Conservation (phyloP, 2,329 filamentous ascomycete species). For the Calonectria pseudoreteaudii region DNA sequence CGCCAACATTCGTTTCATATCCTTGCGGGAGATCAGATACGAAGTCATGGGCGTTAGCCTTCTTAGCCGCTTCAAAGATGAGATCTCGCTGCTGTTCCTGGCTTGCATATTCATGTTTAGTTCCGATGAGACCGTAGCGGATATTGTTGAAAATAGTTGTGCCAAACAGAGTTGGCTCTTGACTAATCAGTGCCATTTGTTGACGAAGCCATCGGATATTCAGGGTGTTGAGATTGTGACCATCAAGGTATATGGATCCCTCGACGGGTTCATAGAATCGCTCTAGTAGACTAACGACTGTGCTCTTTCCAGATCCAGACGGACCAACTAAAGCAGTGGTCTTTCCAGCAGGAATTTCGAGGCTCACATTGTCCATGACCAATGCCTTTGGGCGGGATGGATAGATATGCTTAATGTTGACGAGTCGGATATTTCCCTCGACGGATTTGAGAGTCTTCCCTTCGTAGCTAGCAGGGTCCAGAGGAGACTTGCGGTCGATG, state of each 20-base stretch:
- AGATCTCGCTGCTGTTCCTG: conserved; percentile 77
- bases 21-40: conserved; percentile 84
- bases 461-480: conserved; percentile 78
- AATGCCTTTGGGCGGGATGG: conserved; percentile 91
- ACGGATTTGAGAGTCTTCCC: conserved; percentile 80
- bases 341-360: conserved; percentile 87
- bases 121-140: conserved; percentile 87
- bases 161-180: conserved; percentile 91
- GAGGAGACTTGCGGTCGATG: conserved; percentile 87
- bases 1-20: conserved; percentile 93
- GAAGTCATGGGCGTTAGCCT: conserved; percentile 95
- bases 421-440: conserved; percentile 82
- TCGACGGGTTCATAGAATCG: conserved; percentile 92
- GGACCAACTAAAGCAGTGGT: conserved; percentile 93
- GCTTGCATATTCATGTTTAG: conserved; percentile 73
- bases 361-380: conserved; percentile 85
- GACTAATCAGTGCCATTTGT: conserved; percentile 91
- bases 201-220: conserved; percentile 93
- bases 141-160: conserved; percentile 94
- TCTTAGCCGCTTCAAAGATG: conserved; percentile 84
- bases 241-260: conserved; percentile 84
- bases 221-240: conserved; percentile 80
- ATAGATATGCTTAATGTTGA: conserved; percentile 91
- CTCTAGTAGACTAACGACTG: conserved; percentile 92
- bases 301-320: too few species aligned